A percentile compares a stretch with the other conserved stretches of the same genome.
Evolutionary conservation across 2,329 filamentous ascomycete genomes (phyloP).

Genomic region (Hypoxylon sp.): DNA sequence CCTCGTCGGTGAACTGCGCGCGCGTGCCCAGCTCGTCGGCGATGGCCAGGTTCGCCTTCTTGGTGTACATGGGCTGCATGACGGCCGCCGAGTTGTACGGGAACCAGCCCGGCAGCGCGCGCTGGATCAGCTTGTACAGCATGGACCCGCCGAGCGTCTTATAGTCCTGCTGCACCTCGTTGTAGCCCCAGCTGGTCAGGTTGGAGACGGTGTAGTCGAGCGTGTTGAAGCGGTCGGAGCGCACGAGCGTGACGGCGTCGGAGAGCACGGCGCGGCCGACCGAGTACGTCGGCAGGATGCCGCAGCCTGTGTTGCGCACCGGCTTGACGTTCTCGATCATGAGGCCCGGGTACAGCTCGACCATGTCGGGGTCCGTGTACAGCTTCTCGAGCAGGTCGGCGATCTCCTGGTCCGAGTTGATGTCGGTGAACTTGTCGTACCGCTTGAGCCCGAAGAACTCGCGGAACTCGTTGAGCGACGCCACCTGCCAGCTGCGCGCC

Average conservation of each 20-base stretch:
- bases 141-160: conserved; percentile 54
- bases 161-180: conserved; percentile 49
- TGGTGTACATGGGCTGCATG: conserved; percentile 57
- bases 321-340: conserved; percentile 67
- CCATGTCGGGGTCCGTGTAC: conserved; percentile 69
- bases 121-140: conserved; percentile 56
- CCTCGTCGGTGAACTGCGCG: conserved; percentile 46
- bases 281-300: conserved; percentile 61
- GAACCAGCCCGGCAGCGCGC: conserved; percentile 56
- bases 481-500: conserved; percentile 67
- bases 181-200: conserved; percentile 55
- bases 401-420: conserved; percentile 65
- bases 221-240: conserved; percentile 67
- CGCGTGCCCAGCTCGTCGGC: conserved; percentile 50
- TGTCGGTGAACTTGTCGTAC: conserved; percentile 64
- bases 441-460: conserved; percentile 67
- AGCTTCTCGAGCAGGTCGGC: conserved; percentile 63
- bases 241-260: conserved; percentile 66
- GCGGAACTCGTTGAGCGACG: conserved; percentile 70
- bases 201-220: conserved; percentile 52
- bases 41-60: conserved; percentile 50
- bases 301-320: conserved; percentile 58
- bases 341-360: conserved; percentile 75
- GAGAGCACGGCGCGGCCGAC: conserved; percentile 64
- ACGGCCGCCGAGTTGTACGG: conserved; percentile 52